phyloP scores from a whole-genome alignment of 163 green algal genomes.

The Chlamydomonas reinhardtii region DNA sequence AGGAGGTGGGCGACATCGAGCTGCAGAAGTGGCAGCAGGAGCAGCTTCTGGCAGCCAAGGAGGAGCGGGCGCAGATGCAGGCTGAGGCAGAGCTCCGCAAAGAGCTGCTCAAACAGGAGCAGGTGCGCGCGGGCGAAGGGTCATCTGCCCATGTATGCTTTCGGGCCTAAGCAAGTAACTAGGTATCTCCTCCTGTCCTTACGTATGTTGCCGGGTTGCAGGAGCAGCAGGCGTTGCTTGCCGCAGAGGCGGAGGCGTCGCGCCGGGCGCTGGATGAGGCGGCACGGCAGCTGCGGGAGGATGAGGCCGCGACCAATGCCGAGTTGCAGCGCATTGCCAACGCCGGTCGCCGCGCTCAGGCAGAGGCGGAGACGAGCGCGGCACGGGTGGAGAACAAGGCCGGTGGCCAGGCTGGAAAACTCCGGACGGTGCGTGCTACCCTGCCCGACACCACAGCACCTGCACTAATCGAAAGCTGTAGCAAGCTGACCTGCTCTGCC shows the following conservation, averaged over 20 bases:
- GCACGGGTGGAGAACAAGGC: background rate
- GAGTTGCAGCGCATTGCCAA: conserved; percentile 53
- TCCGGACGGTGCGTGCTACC: conserved; percentile 24
- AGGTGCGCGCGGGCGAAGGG: too few species aligned
- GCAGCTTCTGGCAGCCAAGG: conserved; percentile 42
- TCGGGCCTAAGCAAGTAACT: too few species aligned
- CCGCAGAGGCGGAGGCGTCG: too few species aligned
- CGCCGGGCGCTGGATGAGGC: background rate
- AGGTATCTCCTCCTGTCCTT: too few species aligned
- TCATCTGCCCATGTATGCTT: too few species aligned
- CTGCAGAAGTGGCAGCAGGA: conserved; percentile 41
- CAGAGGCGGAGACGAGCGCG: background rate
- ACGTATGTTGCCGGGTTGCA: too few species aligned
- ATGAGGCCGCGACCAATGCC: background rate
- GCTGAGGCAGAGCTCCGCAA: background rate
- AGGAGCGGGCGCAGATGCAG: conserved; percentile 17
- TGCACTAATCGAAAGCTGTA: too few species aligned
- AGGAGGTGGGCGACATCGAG: conserved; percentile 16
- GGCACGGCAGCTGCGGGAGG: background rate
- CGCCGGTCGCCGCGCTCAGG: conserved; percentile 21
- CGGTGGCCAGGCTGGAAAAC: background rate
- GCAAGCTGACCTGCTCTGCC: too few species aligned
- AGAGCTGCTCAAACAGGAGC: too few species aligned
- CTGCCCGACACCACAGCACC: too few species aligned
- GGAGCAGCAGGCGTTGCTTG: too few species aligned